Evolutionary conservation across 1,284 basidiomycete genomes (phyloP), one percentile per base, ranked within the genome.

Genomic region (Cutaneotrichosporon spelunceum): DNA sequence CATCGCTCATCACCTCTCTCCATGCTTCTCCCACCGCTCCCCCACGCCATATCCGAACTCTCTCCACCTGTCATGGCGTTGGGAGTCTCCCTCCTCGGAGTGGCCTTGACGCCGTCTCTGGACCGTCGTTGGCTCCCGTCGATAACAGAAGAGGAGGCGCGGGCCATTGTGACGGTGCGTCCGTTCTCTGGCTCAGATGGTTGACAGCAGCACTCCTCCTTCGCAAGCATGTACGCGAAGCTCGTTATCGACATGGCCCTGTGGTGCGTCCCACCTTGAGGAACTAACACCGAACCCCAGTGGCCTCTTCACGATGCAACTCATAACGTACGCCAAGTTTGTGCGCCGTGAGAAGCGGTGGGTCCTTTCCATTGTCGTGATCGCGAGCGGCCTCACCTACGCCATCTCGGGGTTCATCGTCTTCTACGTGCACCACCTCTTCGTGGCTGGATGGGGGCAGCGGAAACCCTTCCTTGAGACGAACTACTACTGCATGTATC

Each of bases 291-390:
- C 4, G 30, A 33, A 55, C 36, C 3, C 39, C 36, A 65, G 70
- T 14, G 69, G 68, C 42, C 48, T 72, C n/a, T 67, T 67, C 26
- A 36, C 56, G 19, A 63, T 72, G 61, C 66, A 69, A 62, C 47
- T 68, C 19, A 30, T 56, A 34, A 24, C 47, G 30, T 71, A 71
- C 59, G 62, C 45, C 53, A 36, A 45, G 54, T 44, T 30, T 27
- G 27, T 39, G 24, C 27, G 27, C 1, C 33, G 39, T 8, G 54
- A 56, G 21, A 8, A 7, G 39, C 23, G 39, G 39, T 56, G 54
- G 54, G 33, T 56, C 26, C 10, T 29, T 13, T 4, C 26, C 27
- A 24, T 56, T 27, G 54, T 56, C 9, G 19, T 45, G 2, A 13
- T n/a, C 4, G 21, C 27, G 8, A 45, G 26, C n/a, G 5, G 7